Evolutionary conservation across 192 early-diverging fungal species (phyloP).

Genomic region (Neocallimastix lanati): DNA sequence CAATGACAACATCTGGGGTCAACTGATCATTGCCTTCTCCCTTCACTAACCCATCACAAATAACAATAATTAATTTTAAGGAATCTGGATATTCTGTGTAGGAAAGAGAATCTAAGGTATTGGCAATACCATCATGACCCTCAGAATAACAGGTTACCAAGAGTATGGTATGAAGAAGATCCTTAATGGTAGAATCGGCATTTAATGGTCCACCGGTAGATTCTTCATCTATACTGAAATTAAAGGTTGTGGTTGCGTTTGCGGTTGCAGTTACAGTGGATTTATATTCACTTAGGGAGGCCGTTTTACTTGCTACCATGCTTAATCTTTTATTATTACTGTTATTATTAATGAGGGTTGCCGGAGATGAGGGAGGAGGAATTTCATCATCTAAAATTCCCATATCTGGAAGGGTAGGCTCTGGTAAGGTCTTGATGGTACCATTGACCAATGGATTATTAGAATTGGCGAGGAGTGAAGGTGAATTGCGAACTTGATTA

Average conservation of each 20-base stretch:
- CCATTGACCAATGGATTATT: neutral
- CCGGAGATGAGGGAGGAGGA: neutral
- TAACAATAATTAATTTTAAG: conserved; percentile 67
- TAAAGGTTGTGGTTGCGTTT: too few relatives aligned
- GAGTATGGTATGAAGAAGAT: conserved; percentile 23
- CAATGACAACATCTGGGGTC: conserved; percentile 60
- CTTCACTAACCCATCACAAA: conserved; percentile 80
- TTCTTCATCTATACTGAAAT: too few relatives aligned
- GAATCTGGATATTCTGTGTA: conserved; percentile 63
- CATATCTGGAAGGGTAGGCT: neutral
- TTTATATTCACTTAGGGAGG: neutral
- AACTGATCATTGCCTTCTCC: conserved; percentile 51
- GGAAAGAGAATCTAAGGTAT: conserved; percentile 72
- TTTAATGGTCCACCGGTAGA: neutral
- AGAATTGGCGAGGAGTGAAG: neutral
- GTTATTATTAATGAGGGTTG: too few relatives aligned
- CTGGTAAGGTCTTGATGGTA: neutral
- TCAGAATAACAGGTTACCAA: conserved; percentile 88
- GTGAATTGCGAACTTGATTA: neutral
- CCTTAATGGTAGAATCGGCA: neutral
- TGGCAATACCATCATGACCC: conserved; percentile 54
- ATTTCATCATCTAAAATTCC: neutral
- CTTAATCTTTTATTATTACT: neutral
- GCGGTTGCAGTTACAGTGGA: neutral
- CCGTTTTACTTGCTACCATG: neutral